A percentile compares a stretch with the other conserved stretches of the same genome.
Evolutionary conservation across 352 stramenopile genomes (phyloP).

Genomic region (Phytophthora syringae): DNA sequence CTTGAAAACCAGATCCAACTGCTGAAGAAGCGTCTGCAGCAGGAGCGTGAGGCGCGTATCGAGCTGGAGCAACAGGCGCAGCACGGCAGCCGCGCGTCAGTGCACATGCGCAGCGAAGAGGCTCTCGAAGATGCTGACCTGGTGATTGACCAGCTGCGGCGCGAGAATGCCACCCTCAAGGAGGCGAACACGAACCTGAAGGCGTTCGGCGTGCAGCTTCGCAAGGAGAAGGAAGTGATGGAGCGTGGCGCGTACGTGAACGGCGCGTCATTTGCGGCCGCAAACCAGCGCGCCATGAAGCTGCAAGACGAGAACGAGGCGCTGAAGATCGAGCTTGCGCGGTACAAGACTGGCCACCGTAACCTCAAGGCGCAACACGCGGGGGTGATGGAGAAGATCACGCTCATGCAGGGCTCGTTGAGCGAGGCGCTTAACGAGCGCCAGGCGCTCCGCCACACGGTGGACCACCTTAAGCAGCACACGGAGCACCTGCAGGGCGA

Average conservation of each 20-base stretch:
- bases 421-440: conserved; percentile 78
- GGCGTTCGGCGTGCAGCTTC: conserved; percentile 78
- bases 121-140: conserved; percentile 81
- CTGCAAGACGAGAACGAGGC: conserved; percentile 86
- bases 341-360: conserved; percentile 86
- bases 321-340: conserved; percentile 74
- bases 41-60: conserved; percentile 89
- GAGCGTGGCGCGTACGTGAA: conserved; percentile 89
- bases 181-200: conserved; percentile 88
- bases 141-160: conserved; percentile 85
- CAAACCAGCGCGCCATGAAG: conserved; percentile 87
- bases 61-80: conserved; percentile 81
- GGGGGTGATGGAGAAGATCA: conserved; percentile 84
- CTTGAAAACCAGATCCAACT: conserved; percentile 95
- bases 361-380: conserved; percentile 85
- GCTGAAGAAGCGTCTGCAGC: conserved; percentile 91
- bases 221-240: conserved; percentile 92
- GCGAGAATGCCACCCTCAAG: conserved; percentile 85
- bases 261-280: conserved; percentile 83
- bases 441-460: conserved; percentile 74
- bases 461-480: conserved; percentile 77
- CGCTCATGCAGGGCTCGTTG: conserved; percentile 75
- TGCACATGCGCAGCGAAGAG: conserved; percentile 83
- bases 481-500: conserved; percentile 81
- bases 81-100: conserved; percentile 65